Evolutionary conservation across 345 rosid species (phyloP), one percentile per base, ranked within the genome.

Genomic region (Microcos paniculata): DNA sequence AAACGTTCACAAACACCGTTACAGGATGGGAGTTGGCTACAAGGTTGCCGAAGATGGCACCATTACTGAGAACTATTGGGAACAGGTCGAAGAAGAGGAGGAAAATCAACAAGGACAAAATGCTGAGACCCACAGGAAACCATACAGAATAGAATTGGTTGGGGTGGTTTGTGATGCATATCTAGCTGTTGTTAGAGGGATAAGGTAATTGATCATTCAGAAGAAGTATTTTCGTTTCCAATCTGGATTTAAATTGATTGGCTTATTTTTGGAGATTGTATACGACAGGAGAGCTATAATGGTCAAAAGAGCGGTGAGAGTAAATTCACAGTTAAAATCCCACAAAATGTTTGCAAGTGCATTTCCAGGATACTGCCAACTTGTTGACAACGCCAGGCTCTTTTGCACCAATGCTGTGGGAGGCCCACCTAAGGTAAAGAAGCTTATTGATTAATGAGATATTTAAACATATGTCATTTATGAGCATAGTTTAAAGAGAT

Each of bases 161-260:
- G 98, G 98, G 24, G 99, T 96, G 7, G 90, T 92, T 64, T 96
- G 97, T 61, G 99, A 96, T 62, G 92, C 97, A 43, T 93, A 93
- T 81, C 84, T 96, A 11, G 98, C 99, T 0, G 97, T 90, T 13
- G 87, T 87, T 45, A 80, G 99, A 79, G 99, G 98, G 80, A 90
- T 93, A 78, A 86, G 97, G 98, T 93, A 85, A 13, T 1, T 30
- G 12, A 7, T 28, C 38, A 6, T 40, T 8, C 51, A 55, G 23
- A n/a, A 23, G n/a, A 10, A 16, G 8, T 26, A 3, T 35, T 35
- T 35, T 28, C 46, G 57, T 9, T 21, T 15, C 45, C 15, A 31
- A 28, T 49, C 31, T 18, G 58, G 56, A n/a, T 6, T 53, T 11
- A 53, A 19, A n/a, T 56, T 52, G 52, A 12, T 51, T 51, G 21